phyloP scores from a whole-genome alignment of 805 yeast species.

The Cyberlindnera mycetangii region DNA sequence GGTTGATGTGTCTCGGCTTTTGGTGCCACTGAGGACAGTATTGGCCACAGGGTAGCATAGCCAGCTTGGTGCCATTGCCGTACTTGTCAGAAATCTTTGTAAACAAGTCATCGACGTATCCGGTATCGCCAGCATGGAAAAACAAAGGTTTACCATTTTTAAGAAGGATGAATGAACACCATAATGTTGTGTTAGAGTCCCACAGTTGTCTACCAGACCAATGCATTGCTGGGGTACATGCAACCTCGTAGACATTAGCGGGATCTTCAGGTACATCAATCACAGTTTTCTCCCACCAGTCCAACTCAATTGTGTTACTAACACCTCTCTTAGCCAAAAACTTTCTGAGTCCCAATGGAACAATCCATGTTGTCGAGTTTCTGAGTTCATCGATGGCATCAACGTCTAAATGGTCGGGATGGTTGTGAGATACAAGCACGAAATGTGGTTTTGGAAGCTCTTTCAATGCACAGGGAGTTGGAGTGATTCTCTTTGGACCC shows the following conservation, averaged over 20 bases:
- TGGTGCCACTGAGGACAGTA: conserved; percentile 96
- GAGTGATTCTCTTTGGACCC: conserved; percentile 84
- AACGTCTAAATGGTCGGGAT: conserved; percentile 89
- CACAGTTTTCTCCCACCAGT: conserved; percentile 84
- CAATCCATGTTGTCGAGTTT: conserved; percentile 73
- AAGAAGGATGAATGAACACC: conserved; percentile 83
- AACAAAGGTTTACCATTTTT: conserved; percentile 67
- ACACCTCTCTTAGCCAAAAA: conserved; percentile 59
- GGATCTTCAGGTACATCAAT: conserved; percentile 31
- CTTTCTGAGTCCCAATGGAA: conserved; percentile 73
- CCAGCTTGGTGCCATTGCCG: conserved; percentile 58
- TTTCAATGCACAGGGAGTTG: conserved; percentile 64
- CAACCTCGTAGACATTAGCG: conserved; percentile 64
- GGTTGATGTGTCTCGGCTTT: conserved; percentile 81
- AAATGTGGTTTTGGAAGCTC: conserved; percentile 68
- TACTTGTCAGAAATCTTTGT: conserved; percentile 57
- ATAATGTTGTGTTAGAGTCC: conserved; percentile 77
- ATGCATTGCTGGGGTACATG: conserved; percentile 93
- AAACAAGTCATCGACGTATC: conserved; percentile 76
- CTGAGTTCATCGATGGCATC: conserved; percentile 52
- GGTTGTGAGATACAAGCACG: conserved; percentile 86
- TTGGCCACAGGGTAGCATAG: conserved; percentile 90
- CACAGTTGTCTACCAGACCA: conserved; percentile 89
- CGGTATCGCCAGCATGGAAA: conserved; percentile 95
- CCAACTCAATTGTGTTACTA: conserved; percentile 66